phyloP scores from a whole-genome alignment of 176 grass and related monocot species.

The Cenchrus americanus region DNA sequence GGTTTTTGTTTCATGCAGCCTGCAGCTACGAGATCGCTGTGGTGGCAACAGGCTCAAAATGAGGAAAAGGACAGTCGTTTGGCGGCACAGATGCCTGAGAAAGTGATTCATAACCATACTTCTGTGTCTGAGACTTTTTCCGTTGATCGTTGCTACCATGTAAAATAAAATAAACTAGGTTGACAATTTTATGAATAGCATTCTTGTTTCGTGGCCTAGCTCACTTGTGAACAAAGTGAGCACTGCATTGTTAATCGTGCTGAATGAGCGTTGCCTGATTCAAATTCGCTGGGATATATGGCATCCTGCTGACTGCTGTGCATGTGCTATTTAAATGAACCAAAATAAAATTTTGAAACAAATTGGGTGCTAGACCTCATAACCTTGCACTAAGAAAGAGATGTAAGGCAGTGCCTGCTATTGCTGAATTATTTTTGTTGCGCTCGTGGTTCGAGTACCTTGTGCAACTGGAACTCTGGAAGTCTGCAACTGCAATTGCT shows the following conservation, averaged over 20 bases:
- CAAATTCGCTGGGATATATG: neutral
- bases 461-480: neutral
- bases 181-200: neutral
- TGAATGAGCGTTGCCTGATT: neutral
- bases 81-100: neutral
- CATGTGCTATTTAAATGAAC: neutral
- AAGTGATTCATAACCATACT: constrained; percentile 24
- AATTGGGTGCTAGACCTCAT: neutral
- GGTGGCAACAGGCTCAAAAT: constrained; percentile 20
- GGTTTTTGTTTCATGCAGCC: constrained; percentile 30
- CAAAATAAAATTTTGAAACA: neutral
- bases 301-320: neutral
- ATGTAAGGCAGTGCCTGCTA: neutral
- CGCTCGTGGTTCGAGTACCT: neutral
- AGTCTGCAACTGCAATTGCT: neutral
- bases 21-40: constrained; percentile 47
- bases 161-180: constrained; percentile 56
- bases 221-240: neutral
- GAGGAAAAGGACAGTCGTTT: neutral
- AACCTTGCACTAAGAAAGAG: neutral
- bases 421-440: neutral
- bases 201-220: neutral
- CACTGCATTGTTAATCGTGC: neutral
- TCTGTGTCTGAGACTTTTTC: neutral
- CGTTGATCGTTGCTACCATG: constrained; percentile 25